Conservation (phyloP, 345 rosid genomes). For the Citrus reticulata region DNA sequence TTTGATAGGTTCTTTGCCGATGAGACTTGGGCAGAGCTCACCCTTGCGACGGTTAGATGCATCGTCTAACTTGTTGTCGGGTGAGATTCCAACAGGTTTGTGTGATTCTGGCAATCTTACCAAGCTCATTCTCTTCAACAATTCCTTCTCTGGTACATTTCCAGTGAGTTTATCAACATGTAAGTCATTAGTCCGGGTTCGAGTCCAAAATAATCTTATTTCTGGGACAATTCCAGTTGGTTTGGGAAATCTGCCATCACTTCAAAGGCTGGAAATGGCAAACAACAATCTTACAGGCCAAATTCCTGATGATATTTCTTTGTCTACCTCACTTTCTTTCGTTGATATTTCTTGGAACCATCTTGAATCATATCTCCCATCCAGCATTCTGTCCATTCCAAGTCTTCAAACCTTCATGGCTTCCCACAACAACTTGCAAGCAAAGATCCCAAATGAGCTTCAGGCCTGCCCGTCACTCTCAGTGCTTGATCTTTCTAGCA, state of each 20-base stretch:
- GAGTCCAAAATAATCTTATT: slow-evolving; percentile 64
- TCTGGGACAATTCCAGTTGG: slow-evolving; percentile 68
- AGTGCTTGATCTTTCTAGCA: slow-evolving; percentile 75
- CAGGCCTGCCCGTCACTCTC: slow-evolving; percentile 77
- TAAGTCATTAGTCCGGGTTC: slow-evolving; percentile 64
- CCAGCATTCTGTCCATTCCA: slow-evolving; percentile 62
- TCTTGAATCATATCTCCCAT: slow-evolving; percentile 64
- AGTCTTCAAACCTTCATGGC: slow-evolving; percentile 71
- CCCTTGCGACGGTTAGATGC: slow-evolving; percentile 70
- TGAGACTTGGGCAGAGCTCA: slow-evolving; percentile 52
- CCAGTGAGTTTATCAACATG: slow-evolving; percentile 56
- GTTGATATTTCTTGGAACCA: slow-evolving; percentile 70
- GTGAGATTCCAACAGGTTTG: slow-evolving; percentile 58
- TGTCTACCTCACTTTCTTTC: slow-evolving; percentile 73
- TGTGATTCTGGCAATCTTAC: slow-evolving; percentile 66
- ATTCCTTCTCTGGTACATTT: slow-evolving; percentile 58
- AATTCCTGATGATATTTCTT: slow-evolving; percentile 61
- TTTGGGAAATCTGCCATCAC: slow-evolving; percentile 57
- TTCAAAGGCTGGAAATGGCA: slow-evolving; percentile 82
- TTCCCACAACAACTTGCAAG: slow-evolving; percentile 63
- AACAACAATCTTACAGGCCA: slow-evolving; percentile 72
- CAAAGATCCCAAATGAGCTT: slow-evolving; percentile 65
- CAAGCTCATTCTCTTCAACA: slow-evolving; percentile 80
- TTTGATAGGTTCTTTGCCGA: slow-evolving; percentile 54
- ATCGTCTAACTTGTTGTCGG: slow-evolving; percentile 64